A percentile compares a stretch with the other conserved stretches of the same genome.
phyloP scores from a whole-genome alignment of 2,329 filamentous ascomycete genomes.

The Zymoseptoria ardabiliae region DNA sequence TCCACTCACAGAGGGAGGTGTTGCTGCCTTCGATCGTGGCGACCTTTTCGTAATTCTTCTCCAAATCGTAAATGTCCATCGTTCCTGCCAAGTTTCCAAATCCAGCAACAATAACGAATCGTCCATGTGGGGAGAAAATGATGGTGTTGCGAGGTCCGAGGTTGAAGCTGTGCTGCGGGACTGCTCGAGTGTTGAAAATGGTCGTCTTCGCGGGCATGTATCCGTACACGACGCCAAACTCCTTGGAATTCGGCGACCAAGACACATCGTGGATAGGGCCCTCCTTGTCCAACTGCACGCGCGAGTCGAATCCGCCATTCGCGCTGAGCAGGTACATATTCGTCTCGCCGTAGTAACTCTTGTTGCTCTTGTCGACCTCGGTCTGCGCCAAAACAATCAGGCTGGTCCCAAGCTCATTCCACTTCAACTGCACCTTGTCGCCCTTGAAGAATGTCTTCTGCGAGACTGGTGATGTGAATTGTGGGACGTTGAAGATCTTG shows the following conservation, averaged over 20 bases:
- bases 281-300: conserved; percentile 78
- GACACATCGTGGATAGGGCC: conserved; percentile 95
- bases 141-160: conserved; percentile 90
- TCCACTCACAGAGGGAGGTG: conserved; percentile 95
- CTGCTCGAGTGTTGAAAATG: conserved; percentile 87
- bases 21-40: conserved; percentile 93
- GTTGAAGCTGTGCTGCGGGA: conserved; percentile 76
- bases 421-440: conserved; percentile 97
- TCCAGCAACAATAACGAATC: conserved; percentile 87
- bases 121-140: conserved; percentile 84
- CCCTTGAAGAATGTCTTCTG: conserved; percentile 99
- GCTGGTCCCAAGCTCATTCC: conserved; percentile 87
- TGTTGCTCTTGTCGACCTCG: conserved; percentile 95
- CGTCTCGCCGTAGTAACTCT: conserved; percentile 98
- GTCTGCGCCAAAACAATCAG: conserved; percentile 94
- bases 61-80: conserved; percentile 94
- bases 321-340: conserved; percentile 92
- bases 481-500: conserved; percentile 87
- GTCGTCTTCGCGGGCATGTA: conserved; percentile 99
- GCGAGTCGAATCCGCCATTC: conserved; percentile 84
- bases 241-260: conserved; percentile 97
- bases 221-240: conserved; percentile 95
- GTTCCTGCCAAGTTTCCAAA: conserved; percentile 97
- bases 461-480: conserved; percentile 74
- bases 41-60: conserved; percentile 88